Evolutionary conservation across 2,329 filamentous ascomycete genomes (phyloP).

Genomic region (Xylaria sp.): DNA sequence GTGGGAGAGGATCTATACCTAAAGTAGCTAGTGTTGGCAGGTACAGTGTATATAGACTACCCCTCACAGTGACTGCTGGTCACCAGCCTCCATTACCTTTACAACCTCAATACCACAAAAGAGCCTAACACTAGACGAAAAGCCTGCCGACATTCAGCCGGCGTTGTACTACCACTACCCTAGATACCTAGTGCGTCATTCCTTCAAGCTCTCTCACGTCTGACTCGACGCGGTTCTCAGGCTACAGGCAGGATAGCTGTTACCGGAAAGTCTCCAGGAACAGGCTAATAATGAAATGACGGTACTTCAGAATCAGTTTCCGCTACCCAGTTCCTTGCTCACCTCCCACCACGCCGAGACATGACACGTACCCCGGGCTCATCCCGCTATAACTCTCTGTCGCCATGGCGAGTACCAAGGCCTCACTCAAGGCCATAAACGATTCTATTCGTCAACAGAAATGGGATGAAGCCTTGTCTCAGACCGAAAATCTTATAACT

Average conservation of each 20-base stretch:
- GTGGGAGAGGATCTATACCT: neutral
- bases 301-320: slow-evolving; percentile 34
- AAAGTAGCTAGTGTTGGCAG: neutral
- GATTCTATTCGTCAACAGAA: slow-evolving; percentile 81
- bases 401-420: slow-evolving; percentile 70
- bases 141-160: slow-evolving; percentile 26
- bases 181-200: slow-evolving; percentile 12
- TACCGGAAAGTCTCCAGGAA: neutral
- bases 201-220: slow-evolving; percentile 5
- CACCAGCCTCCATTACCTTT: too few relatives aligned
- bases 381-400: slow-evolving; percentile 30
- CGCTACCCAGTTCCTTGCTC: neutral
- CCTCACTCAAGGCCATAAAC: slow-evolving; percentile 83
- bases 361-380: slow-evolving; percentile 38
- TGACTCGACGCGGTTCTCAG: neutral
- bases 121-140: neutral
- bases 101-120: too few relatives aligned
- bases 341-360: slow-evolving; percentile 30
- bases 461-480: slow-evolving; percentile 78
- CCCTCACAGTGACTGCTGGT: too few relatives aligned
- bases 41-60: too few relatives aligned
- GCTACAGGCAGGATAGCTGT: neutral
- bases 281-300: slow-evolving; percentile 38
- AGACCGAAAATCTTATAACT: slow-evolving; percentile 75
- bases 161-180: neutral